These are phyloP conservation scores for Aspergillus glaucus DNA, from an alignment of 2,329 filamentous ascomycete genomes.

Conservation along the genomic window DNA sequence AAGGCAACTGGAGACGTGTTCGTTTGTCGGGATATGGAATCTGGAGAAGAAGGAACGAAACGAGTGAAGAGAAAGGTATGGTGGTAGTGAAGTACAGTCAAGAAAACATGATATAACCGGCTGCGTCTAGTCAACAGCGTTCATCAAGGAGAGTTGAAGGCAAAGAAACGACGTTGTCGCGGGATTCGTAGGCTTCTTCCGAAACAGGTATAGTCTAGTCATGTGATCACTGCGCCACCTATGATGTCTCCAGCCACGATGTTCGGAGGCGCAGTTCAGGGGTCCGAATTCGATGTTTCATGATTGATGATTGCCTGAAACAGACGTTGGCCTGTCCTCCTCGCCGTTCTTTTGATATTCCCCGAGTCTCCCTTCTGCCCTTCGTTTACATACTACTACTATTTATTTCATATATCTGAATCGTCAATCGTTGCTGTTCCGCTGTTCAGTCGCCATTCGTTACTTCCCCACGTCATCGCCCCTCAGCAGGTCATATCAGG, in stretches of 20 bases:
- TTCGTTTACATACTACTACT: no score
- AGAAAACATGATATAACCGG: neutral
- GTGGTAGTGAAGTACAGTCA: neutral
- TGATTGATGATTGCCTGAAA: neutral
- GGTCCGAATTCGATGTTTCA: neutral
- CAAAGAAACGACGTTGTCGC: no score
- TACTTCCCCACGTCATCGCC: no score
- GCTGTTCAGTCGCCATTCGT: no score
- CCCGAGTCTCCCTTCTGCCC: no score
- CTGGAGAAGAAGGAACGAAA: slow-evolving; percentile 1
- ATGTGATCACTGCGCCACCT: slow-evolving; percentile 15
- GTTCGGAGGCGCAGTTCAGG: slow-evolving; percentile 3
- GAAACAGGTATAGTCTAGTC: slow-evolving; percentile 9
- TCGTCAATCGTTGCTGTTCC: no score
- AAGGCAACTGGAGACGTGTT: slow-evolving; percentile 23
- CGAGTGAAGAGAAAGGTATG: neutral
- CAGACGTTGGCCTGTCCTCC: neutral
- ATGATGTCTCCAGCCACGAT: slow-evolving; percentile 12
- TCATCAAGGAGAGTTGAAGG: neutral
- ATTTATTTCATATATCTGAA: no score
- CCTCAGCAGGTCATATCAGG: no score
- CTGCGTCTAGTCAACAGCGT: no score
- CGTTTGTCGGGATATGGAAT: slow-evolving; percentile 8
- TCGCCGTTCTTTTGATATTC: no score
- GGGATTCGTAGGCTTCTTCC: slow-evolving; percentile 7